Evolutionary conservation across 2,329 filamentous ascomycete genomes (phyloP).

Genomic region (Penicillium thymicola): DNA sequence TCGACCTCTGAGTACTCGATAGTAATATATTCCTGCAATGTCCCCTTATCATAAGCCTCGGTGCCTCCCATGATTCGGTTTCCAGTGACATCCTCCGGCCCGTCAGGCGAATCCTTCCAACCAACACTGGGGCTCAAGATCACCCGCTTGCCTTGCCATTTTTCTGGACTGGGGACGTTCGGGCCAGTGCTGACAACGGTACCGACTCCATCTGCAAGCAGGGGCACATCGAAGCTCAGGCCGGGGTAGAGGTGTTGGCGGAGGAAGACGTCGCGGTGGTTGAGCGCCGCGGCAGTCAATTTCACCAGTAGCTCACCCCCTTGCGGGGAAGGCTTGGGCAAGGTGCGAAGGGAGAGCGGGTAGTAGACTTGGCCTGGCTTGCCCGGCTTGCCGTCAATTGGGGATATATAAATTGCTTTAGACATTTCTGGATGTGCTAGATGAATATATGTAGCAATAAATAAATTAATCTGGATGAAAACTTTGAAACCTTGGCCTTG

Average conservation of each 20-base stretch:
- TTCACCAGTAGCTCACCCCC: conserved; percentile 69
- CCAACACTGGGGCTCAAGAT: conserved; percentile 74
- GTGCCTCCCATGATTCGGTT: conserved; percentile 54
- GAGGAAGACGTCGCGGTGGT: conserved; percentile 94
- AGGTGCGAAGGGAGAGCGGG: conserved; percentile 52
- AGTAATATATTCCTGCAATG: conserved; percentile 68
- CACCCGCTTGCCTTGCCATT: conserved; percentile 65
- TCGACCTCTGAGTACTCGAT: conserved; percentile 73
- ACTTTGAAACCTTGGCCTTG: neutral
- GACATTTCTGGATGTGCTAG: conserved; percentile 34
- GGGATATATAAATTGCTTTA: conserved; percentile 43
- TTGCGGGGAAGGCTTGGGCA: conserved; percentile 62
- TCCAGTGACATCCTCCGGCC: conserved; percentile 62
- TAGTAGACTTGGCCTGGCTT: conserved; percentile 83
- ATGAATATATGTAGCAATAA: neutral
- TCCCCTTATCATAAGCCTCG: conserved; percentile 62
- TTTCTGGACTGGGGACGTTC: conserved; percentile 47
- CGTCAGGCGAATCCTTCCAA: conserved; percentile 69
- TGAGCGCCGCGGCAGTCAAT: conserved; percentile 76
- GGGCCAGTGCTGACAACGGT: conserved; percentile 64
- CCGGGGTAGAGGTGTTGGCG: conserved; percentile 88
- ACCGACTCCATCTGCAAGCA: conserved; percentile 81
- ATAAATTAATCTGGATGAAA: neutral
- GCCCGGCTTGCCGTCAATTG: conserved; percentile 59
- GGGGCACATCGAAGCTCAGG: conserved; percentile 71